These are phyloP conservation scores for Hibiscus mutabilis DNA, from an alignment of 345 rosid species.

Conservation along the genomic window DNA sequence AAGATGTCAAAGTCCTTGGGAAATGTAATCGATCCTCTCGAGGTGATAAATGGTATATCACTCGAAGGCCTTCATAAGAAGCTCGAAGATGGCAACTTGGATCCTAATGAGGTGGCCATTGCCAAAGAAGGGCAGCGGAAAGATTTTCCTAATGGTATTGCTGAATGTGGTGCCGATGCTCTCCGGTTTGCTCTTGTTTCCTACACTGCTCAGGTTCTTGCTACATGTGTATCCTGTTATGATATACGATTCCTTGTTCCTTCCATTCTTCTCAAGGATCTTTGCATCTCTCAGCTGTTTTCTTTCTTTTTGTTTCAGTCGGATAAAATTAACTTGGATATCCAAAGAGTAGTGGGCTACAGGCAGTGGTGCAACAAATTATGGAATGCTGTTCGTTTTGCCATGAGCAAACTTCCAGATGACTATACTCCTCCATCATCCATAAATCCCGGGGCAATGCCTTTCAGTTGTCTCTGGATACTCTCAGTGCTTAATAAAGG, in stretches of 20 bases:
- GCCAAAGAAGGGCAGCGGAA: constrained; percentile 79
- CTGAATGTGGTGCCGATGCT: constrained; percentile 98
- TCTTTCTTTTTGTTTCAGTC: constrained; percentile 44
- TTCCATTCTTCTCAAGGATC: too few species aligned
- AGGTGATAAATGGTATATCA: constrained; percentile 75
- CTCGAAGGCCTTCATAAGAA: constrained; percentile 82
- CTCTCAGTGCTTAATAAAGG: too few species aligned
- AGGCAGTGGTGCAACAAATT: constrained; percentile 99
- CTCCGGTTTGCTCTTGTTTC: constrained; percentile 94
- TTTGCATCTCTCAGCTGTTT: background rate
- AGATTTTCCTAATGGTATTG: constrained; percentile 84
- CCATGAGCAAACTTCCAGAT: too few species aligned
- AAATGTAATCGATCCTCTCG: constrained; percentile 91
- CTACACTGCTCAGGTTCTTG: constrained; percentile 86
- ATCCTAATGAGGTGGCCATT: constrained; percentile 47
- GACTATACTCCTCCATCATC: too few species aligned
- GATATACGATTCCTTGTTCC: background rate
- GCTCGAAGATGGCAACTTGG: constrained; percentile 81
- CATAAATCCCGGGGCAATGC: too few species aligned
- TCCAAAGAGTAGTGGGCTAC: constrained; percentile 88
- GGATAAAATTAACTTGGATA: constrained; percentile 92
- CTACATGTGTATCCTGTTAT: background rate
- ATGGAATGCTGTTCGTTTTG: too few species aligned
- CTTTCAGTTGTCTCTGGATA: too few species aligned
- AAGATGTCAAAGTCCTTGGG: constrained; percentile 95